Conservation (phyloP, 2,329 filamentous ascomycete species). For the Cryphonectria naterciae region DNA sequence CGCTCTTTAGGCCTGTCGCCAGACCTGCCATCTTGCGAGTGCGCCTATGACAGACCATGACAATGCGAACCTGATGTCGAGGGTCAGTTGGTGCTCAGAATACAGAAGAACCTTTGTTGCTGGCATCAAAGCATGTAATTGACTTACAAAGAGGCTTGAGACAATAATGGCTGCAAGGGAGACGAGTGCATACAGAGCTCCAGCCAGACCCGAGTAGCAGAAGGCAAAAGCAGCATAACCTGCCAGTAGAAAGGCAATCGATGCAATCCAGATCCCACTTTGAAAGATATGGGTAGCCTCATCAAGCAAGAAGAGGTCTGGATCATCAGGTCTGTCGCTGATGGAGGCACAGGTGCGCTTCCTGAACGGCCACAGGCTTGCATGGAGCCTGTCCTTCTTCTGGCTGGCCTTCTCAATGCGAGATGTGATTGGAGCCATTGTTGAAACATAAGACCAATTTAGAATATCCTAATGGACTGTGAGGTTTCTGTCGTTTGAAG, state of each 20-base stretch:
- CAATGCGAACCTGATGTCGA: neutral
- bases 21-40: conserved; percentile 1
- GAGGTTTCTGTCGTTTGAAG: neutral
- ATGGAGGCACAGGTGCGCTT: neutral
- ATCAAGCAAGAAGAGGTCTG: neutral
- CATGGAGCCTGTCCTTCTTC: neutral
- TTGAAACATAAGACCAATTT: neutral
- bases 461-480: no score
- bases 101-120: neutral
- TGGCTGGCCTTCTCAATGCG: neutral
- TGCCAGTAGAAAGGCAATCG: conserved; percentile 4
- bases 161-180: conserved; percentile 10
- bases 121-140: neutral
- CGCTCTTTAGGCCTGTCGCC: conserved; percentile 5
- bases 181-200: conserved; percentile 1
- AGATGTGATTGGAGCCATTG: conserved; percentile 1
- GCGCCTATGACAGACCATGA: neutral
- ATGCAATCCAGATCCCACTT: conserved; percentile 11
- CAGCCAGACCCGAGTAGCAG: conserved; percentile 9
- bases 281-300: neutral
- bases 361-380: neutral
- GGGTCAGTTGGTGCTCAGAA: neutral
- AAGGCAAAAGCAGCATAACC: conserved; percentile 4
- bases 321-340: neutral
- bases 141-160: neutral